A percentile compares a stretch with the other conserved stretches of the same genome.
Evolutionary conservation across 2,329 filamentous ascomycete species (phyloP).

Genomic region (Stachybotrys chlorohalonatus): DNA sequence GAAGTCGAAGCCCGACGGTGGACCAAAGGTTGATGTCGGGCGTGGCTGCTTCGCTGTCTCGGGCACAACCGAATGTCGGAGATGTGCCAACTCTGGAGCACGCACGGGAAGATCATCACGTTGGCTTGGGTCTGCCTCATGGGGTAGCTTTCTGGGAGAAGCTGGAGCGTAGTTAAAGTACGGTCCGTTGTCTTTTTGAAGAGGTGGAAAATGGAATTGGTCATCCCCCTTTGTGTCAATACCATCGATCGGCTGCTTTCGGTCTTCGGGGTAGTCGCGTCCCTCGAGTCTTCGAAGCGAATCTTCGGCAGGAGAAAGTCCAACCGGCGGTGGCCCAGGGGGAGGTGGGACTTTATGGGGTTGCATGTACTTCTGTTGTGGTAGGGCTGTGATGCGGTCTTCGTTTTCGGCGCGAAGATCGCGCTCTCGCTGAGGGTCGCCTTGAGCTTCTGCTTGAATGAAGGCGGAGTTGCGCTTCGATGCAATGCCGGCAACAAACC

Average conservation of each 20-base stretch:
- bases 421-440: constrained; percentile 68
- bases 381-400: constrained; percentile 75
- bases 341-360: constrained; percentile 30
- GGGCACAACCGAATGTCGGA: constrained; percentile 37
- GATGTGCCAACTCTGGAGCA: constrained; percentile 48
- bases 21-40: constrained; percentile 48
- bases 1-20: constrained; percentile 60
- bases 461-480: constrained; percentile 78
- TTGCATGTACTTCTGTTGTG: constrained; percentile 56
- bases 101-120: constrained; percentile 20
- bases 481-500: constrained; percentile 78
- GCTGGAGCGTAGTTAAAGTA: constrained; percentile 51
- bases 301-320: constrained; percentile 26
- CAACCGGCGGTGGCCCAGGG: constrained; percentile 15
- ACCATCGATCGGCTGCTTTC: constrained; percentile 18
- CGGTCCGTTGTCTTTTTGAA: constrained; percentile 39
- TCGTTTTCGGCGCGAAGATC: constrained; percentile 75
- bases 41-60: constrained; percentile 20
- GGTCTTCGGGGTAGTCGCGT: constrained; percentile 34
- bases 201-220: constrained; percentile 51
- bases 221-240: constrained; percentile 21
- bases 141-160: constrained; percentile 27
- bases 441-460: constrained; percentile 72
- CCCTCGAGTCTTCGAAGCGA: constrained; percentile 41
- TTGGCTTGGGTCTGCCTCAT: constrained; percentile 8